Evolutionary conservation across 73 alveolate species (phyloP), one percentile per base, ranked within the genome.

Genomic region (Paramecium biaurelia): DNA sequence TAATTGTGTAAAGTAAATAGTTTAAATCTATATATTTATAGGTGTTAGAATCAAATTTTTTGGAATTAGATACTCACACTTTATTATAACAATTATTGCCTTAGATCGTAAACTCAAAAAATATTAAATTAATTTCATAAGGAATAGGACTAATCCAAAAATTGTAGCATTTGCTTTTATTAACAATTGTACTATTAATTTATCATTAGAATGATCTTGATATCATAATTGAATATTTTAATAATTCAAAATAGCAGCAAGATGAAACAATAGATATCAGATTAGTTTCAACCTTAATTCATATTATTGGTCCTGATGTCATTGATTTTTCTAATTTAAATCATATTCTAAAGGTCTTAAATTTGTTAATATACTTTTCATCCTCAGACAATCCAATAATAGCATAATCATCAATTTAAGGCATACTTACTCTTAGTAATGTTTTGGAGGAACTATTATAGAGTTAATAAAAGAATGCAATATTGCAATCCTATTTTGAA

Each of bases 181-280:
- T 79, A 42, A 79, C 90, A 10, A 42, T 10, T 0, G 90, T 79
- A 79, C 23, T 41, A 23, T 23, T 41, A 43, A 15, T 43, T 12
- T 79, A 79, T 79, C 15, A 9, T 79, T 41, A 79, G 90, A 79
- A 30, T 38, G 90, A 79, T 34, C 32, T 79, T 21, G 90, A 26
- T 20, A 42, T 26, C 56, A 43, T 79, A 9, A 26, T 45, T 38
- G 90, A 79, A 20, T 79, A 38, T 79, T 41, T 38, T 79, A 41
- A 42, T 26, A 24, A 45, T 43, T 79, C 49, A 26, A 79, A 47
- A 79, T 79, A 43, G 21, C 14, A 30, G 34, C 11, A 38, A 18
- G 90, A 79, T 45, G 90, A 79, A 79, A 43, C 45, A n/a, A 24
- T 41, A 18, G 45, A 79, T 14, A 79, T 79, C 18, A 42, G 56